Evolutionary conservation across 2,329 filamentous ascomycete species (phyloP).

Genomic region (Podosphaera leucotricha): DNA sequence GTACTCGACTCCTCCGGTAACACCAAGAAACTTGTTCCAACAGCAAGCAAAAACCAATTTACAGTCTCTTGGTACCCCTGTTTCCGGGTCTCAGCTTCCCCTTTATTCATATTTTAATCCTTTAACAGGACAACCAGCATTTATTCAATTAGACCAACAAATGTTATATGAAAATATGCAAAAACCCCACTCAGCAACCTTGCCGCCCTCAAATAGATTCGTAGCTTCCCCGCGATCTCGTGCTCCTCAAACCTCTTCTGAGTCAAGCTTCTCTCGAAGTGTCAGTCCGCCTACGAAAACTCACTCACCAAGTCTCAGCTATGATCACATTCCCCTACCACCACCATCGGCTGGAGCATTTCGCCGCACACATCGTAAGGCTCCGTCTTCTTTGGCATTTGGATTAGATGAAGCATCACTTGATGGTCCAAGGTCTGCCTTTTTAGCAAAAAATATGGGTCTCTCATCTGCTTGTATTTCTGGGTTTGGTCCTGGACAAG

Average conservation of each 20-base stretch:
- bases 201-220: conserved; percentile 27
- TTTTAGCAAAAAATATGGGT: conserved; percentile 49
- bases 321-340: conserved; percentile 50
- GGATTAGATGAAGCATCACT: conserved; percentile 7
- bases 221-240: conserved; percentile 45
- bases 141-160: conserved; percentile 30
- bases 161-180: conserved; percentile 16
- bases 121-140: conserved; percentile 60
- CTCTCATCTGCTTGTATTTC: conserved; percentile 61
- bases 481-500: conserved; percentile 75
- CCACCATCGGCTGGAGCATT: conserved; percentile 80
- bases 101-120: conserved; percentile 71
- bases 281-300: conserved; percentile 41
- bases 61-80: conserved; percentile 22
- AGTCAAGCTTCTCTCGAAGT: conserved; percentile 31
- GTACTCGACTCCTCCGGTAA: conserved; percentile 25
- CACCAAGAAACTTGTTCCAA: conserved; percentile 28
- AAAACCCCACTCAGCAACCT: conserved; percentile 14
- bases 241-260: conserved; percentile 55
- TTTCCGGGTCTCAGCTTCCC: conserved; percentile 43
- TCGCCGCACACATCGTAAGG: conserved; percentile 85
- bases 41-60: conserved; percentile 16
- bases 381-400: conserved; percentile 34
- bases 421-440: conserved; percentile 31
- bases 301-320: conserved; percentile 34